phyloP scores from a whole-genome alignment of 495 filamentous ascomycete genomes.

The Annulohypoxylon moriforme region DNA sequence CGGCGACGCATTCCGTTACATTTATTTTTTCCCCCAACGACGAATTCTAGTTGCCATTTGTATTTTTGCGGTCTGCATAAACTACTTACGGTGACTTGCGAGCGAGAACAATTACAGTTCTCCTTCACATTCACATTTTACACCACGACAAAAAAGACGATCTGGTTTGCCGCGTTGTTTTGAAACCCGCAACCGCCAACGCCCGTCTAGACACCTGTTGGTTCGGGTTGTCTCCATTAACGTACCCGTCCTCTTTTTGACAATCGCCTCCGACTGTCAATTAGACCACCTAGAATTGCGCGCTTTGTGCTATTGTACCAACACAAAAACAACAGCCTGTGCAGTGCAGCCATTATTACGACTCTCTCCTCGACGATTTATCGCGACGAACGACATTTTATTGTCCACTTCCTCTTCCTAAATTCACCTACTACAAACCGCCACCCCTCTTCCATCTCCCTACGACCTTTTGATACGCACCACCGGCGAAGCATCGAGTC shows the following conservation, averaged over 20 bases:
- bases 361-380: slow-evolving; percentile 24
- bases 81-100: slow-evolving; percentile 11
- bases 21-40: slow-evolving; percentile 33
- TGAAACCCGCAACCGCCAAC: slow-evolving; percentile 14
- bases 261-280: slow-evolving; percentile 26
- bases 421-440: slow-evolving; percentile 17
- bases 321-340: slow-evolving; percentile 24
- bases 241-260: neutral
- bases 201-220: slow-evolving; percentile 25
- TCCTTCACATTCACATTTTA: neutral
- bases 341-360: slow-evolving; percentile 39
- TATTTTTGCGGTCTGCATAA: slow-evolving; percentile 15
- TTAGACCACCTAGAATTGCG: slow-evolving; percentile 29
- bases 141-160: slow-evolving; percentile 15
- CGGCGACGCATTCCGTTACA: slow-evolving; percentile 44
- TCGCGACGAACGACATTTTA: slow-evolving; percentile 31
- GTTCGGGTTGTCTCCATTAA: slow-evolving; percentile 5
- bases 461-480: slow-evolving; percentile 13
- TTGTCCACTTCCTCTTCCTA: slow-evolving; percentile 28
- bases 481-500: slow-evolving; percentile 38
- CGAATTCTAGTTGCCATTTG: slow-evolving; percentile 29
- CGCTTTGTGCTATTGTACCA: slow-evolving; percentile 44
- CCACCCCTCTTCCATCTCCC: slow-evolving; percentile 22
- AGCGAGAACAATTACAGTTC: slow-evolving; percentile 19
- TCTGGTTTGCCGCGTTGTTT: slow-evolving; percentile 39